Conservation (phyloP, 108 stramenopile species). For the Fragilaria crotonensis region DNA sequence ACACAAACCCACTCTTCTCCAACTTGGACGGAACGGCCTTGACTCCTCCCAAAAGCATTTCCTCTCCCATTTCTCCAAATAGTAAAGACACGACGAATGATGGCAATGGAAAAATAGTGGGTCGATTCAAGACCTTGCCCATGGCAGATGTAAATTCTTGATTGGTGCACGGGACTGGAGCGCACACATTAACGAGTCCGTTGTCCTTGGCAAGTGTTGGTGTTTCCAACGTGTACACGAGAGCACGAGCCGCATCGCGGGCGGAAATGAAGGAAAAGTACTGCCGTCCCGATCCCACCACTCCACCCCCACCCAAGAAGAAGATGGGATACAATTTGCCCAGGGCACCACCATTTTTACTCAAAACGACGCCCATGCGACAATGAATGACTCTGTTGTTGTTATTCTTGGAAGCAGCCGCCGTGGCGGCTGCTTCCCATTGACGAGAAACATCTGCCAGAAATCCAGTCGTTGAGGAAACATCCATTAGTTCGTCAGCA, state of each 20-base stretch:
- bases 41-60: constrained; percentile 55
- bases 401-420: constrained; percentile 14
- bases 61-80: constrained; percentile 82
- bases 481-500: constrained; percentile 34
- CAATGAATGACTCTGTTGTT: constrained; percentile 45
- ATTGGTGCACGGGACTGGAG: constrained; percentile 51
- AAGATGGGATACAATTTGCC: constrained; percentile 49
- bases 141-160: constrained; percentile 56
- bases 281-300: constrained; percentile 52
- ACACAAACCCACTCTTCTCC: constrained; percentile 36
- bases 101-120: constrained; percentile 60
- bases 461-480: constrained; percentile 29
- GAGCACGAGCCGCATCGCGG: constrained; percentile 43
- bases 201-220: constrained; percentile 6
- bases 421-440: constrained; percentile 35
- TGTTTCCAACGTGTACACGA: constrained; percentile 35
- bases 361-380: constrained; percentile 57
- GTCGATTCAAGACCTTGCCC: constrained; percentile 46
- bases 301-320: constrained; percentile 55
- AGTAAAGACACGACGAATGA: constrained; percentile 40
- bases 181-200: constrained; percentile 58
- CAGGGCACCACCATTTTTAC: constrained; percentile 51
- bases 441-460: constrained; percentile 35
- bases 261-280: constrained; percentile 49
- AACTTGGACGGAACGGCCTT: constrained; percentile 31